Conservation (phyloP, 371 early-diverging fungal genomes). For the Rhizopus delemar region DNA sequence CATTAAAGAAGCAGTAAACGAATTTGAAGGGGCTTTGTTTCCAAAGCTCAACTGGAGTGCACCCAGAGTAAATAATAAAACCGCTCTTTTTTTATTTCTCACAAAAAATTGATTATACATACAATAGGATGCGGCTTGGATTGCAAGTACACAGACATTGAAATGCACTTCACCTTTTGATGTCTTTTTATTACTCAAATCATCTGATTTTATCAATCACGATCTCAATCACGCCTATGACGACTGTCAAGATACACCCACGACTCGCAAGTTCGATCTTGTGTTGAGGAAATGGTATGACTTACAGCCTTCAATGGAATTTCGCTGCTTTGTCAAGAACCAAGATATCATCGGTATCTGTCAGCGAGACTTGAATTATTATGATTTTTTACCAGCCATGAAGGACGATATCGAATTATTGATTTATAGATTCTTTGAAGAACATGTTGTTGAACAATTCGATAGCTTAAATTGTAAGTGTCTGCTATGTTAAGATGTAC, state of each 20-base stretch:
- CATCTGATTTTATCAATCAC: constrained; percentile 85
- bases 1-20: constrained; percentile 68
- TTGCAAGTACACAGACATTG: constrained; percentile 74
- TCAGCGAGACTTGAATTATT: constrained; percentile 76
- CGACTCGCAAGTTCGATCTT: constrained; percentile 43
- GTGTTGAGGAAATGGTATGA: constrained; percentile 87
- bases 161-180: constrained; percentile 77
- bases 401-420: constrained; percentile 55
- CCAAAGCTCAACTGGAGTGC: constrained; percentile 95
- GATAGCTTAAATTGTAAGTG: constrained; percentile 51
- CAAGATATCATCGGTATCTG: constrained; percentile 69
- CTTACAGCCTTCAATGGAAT: constrained; percentile 87
- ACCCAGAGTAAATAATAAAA: constrained; percentile 63
- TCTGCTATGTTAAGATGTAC: constrained; percentile 15
- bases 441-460: constrained; percentile 61
- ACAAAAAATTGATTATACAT: neutral
- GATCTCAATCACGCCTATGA: constrained; percentile 83
- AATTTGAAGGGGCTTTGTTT: constrained; percentile 82
- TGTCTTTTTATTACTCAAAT: constrained; percentile 85
- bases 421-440: constrained; percentile 69
- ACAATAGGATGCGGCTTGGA: constrained; percentile 87
- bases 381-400: constrained; percentile 69
- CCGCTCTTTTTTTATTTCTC: neutral
- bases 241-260: constrained; percentile 37
- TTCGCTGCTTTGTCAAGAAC: constrained; percentile 85